phyloP scores from a whole-genome alignment of 805 yeast species.

The Teunomyces gatunensis region DNA sequence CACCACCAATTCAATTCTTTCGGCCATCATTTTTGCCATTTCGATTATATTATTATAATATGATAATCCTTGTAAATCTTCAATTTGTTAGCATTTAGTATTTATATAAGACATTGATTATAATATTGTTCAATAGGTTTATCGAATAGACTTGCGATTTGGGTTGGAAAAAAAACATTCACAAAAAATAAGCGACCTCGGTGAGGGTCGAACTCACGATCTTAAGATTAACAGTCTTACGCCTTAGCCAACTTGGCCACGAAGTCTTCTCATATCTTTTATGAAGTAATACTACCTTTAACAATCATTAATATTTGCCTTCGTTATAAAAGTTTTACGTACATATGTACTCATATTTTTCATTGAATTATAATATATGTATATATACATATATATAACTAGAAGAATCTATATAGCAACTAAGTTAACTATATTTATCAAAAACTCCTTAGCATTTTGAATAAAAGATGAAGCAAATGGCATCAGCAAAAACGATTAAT shows the following conservation, averaged over 20 bases:
- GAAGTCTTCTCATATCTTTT: conserved; percentile 7
- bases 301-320: no score
- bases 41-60: not conserved
- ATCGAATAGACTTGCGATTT: not conserved
- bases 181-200: conserved; percentile 13
- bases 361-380: no score
- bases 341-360: no score
- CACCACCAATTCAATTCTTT: not conserved
- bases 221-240: conserved; percentile 18
- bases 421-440: not conserved
- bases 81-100: not conserved
- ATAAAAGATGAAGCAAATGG: not conserved
- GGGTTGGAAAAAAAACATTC: not conserved
- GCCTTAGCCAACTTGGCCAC: conserved; percentile 18
- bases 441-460: not conserved
- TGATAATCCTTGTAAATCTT: not conserved
- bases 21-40: not conserved
- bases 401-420: not conserved
- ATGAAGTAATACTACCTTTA: no score
- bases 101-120: not conserved
- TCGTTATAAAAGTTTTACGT: no score
- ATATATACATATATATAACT: not conserved
- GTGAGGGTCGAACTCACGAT: conserved; percentile 17
- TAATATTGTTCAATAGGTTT: not conserved
- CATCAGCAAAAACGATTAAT: not conserved